Base-by-base conservation (phyloP, 495 filamentous ascomycete genomes). In the Xylaria palmicola region DNA sequence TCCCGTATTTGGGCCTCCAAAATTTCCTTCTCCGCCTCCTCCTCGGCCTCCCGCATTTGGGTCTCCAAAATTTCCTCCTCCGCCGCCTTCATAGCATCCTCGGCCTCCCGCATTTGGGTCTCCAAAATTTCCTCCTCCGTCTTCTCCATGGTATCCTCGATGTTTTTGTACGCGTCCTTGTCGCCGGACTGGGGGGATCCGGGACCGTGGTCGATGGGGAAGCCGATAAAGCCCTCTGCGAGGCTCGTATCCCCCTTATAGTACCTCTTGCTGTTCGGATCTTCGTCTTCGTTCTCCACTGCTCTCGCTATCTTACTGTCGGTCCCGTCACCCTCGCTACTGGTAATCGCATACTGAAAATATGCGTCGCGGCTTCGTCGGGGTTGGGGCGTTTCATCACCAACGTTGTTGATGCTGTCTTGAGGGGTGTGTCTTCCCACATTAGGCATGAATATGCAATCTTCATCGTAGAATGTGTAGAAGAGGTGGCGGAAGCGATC, bases 401-500 rank as follows among this genome's bases (percentile, higher is more conserved):
- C 53, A 0, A 41, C 55, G 5, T 22, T 6, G 37, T 66, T 54
- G 17, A 62, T 59, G 17, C 58, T 54, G 24, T 61, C 63, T 20
- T 60, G 63, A 12, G 51, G 50, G 6, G 45, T 12, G 12, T 43
- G 41, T 1, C 39, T 54, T 0, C 17, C 20, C n/a, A 37, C 9
- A n/a, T 1, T 24, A 4, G 34, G 51, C 17, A n/a, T 26, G 12
- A 34, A 15, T 0, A 43, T 27, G 0, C 4, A 30, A 0, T 62
- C 36, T 4, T 53, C 41, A 0, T 48, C 58, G 17, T 67, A 69
- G 1, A 5, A 0, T 0, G 53, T 22, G 1, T 51, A 2, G 50
- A 68, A 68, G 0, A 37, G 15, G 0, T 57, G 45, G 2, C 24
- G 17, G 47, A 69, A 69, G 7, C 7, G n/a, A 34, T 69, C 67